Percentiles rank a stretch among this genome's conserved stretches.
Conservation (phyloP, 2,329 filamentous ascomycete genomes). For the Epichloe aotearoae region DNA sequence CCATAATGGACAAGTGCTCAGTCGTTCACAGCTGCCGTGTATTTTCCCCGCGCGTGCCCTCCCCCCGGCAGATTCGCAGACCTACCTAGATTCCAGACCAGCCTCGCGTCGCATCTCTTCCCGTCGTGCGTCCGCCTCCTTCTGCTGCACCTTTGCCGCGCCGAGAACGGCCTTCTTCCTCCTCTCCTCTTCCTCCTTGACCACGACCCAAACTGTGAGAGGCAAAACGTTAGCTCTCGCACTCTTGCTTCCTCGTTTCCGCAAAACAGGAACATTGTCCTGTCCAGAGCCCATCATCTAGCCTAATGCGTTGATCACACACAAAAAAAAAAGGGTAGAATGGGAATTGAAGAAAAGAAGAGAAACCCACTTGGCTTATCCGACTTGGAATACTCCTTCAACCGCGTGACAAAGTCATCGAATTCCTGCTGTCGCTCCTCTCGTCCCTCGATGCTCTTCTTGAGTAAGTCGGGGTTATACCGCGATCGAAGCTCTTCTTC, state of each 20-base stretch:
- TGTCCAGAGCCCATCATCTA: too few relatives aligned
- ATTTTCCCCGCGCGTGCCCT: neutral
- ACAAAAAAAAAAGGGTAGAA: too few relatives aligned
- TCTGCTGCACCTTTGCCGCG: constrained; percentile 23
- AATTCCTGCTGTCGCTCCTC: constrained; percentile 72
- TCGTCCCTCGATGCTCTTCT: constrained; percentile 68
- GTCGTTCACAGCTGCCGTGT: too few relatives aligned
- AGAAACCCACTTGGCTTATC: constrained; percentile 65
- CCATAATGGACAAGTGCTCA: too few relatives aligned
- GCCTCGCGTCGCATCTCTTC: constrained; percentile 37
- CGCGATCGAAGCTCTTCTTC: constrained; percentile 85
- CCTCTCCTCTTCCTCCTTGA: constrained; percentile 33
- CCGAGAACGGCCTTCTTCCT: constrained; percentile 24
- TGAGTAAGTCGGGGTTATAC: constrained; percentile 93
- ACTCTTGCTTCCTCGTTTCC: neutral
- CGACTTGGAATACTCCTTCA: constrained; percentile 84
- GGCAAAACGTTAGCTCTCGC: neutral
- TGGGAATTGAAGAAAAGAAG: neutral
- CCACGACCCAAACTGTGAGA: constrained; percentile 34
- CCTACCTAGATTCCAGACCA: constrained; percentile 26
- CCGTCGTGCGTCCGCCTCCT: constrained; percentile 29
- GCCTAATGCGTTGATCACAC: too few relatives aligned
- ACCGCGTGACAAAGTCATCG: constrained; percentile 67
- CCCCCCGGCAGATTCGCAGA: neutral
- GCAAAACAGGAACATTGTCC: too few relatives aligned